Evolutionary conservation across 768 basidiomycete species (phyloP).

Genomic region (Pleurotus citrinopileatus): DNA sequence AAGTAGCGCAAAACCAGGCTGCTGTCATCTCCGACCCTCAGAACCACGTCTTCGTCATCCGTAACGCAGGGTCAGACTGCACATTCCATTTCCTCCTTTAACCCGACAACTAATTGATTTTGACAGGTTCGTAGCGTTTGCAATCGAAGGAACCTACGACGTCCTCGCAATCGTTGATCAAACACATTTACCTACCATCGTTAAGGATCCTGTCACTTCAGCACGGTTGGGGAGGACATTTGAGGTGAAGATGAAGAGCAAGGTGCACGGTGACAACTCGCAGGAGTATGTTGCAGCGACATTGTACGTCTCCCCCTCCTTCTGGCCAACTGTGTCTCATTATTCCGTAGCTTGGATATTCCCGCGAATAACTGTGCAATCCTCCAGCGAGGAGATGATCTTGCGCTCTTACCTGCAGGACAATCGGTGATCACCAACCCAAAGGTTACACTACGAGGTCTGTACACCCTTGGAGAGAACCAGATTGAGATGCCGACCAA

Average conservation of each 20-base stretch:
- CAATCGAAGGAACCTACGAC: constrained; percentile 72
- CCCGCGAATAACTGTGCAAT: constrained; percentile 88
- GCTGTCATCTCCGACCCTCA: constrained; percentile 77
- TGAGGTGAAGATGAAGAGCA: constrained; percentile 76
- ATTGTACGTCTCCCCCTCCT: constrained; percentile 46
- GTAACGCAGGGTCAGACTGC: background rate
- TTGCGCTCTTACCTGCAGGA: constrained; percentile 77
- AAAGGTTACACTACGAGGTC: constrained; percentile 74
- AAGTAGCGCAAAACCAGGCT: constrained; percentile 81
- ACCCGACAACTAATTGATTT: constrained; percentile 24
- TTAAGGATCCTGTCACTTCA: constrained; percentile 63
- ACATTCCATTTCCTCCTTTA: background rate
- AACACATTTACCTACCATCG: constrained; percentile 62
- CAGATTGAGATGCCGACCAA: constrained; percentile 87
- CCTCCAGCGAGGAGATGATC: constrained; percentile 76
- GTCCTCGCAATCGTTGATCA: constrained; percentile 84
- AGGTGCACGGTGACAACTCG: constrained; percentile 34
- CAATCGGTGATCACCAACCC: constrained; percentile 86
- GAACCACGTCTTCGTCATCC: constrained; percentile 56
- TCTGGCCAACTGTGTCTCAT: background rate
- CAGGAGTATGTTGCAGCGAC: constrained; percentile 76
- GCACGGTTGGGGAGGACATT: constrained; percentile 63
- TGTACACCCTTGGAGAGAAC: constrained; percentile 81
- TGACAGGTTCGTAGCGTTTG: constrained; percentile 76
- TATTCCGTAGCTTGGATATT: constrained; percentile 59